These are phyloP conservation scores for Kalanchoe fedtschenkoi DNA, from an alignment of 164 flowering plant genomes.

Conservation along the genomic window DNA sequence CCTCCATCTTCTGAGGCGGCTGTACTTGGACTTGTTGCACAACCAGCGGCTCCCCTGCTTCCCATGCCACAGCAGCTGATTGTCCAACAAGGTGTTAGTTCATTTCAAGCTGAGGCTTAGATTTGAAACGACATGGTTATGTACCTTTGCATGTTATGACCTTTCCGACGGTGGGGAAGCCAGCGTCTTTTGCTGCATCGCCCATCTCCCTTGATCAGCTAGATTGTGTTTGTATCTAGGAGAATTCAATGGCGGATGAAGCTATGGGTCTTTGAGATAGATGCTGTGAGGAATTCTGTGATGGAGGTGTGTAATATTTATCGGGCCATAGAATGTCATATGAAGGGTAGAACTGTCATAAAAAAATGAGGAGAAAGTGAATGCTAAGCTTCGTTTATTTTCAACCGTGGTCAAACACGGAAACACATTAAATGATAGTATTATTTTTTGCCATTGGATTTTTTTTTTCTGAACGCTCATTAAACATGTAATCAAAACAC, in stretches of 20 bases:
- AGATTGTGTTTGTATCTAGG: not conserved
- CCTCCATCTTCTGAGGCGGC: slow-evolving; percentile 63
- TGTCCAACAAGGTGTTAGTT: not conserved
- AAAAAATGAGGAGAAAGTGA: not conserved
- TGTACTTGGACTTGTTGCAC: slow-evolving; percentile 49
- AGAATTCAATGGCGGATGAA: not conserved
- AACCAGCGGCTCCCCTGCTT: slow-evolving; percentile 35
- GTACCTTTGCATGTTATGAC: slow-evolving; percentile 47
- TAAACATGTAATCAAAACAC: too few species aligned
- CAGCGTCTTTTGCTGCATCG: slow-evolving; percentile 1
- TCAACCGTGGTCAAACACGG: too few species aligned
- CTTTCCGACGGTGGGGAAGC: slow-evolving; percentile 23
- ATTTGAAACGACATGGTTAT: not conserved
- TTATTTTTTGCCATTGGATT: too few species aligned
- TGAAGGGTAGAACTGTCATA: not conserved
- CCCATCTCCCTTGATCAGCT: not conserved
- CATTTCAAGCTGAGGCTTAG: not conserved
- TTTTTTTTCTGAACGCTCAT: too few species aligned
- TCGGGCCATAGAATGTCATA: not conserved
- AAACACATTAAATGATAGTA: too few species aligned
- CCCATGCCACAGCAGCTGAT: slow-evolving; percentile 50
- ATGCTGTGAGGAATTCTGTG: too few species aligned
- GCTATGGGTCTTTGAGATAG: too few species aligned
- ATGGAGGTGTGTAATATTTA: not conserved
- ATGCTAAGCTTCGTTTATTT: not conserved